These are phyloP conservation scores for Neofusicoccum sp. DNA, from an alignment of 2,329 filamentous ascomycete genomes.

Conservation along the genomic window DNA sequence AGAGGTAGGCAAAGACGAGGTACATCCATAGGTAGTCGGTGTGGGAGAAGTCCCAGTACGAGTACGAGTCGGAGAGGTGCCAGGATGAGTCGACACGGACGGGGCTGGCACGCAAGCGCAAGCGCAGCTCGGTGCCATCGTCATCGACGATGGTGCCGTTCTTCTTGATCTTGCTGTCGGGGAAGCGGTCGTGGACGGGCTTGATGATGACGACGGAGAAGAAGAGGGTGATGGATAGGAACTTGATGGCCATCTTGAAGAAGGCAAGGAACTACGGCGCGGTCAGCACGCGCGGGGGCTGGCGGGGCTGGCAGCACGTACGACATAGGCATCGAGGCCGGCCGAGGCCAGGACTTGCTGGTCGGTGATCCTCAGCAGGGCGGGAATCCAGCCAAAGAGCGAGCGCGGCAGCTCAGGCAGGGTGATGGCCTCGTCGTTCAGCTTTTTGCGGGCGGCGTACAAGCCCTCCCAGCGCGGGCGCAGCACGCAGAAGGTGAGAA, in stretches of 20 bases:
- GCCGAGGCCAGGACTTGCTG: constrained; percentile 88
- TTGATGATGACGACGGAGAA: constrained; percentile 80
- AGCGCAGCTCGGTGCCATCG: constrained; percentile 8
- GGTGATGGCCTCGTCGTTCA: constrained; percentile 63
- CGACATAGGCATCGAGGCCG: constrained; percentile 92
- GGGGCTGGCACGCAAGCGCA: not conserved
- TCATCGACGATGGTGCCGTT: constrained; percentile 23
- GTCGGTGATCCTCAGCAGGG: constrained; percentile 81
- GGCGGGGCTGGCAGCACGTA: constrained; percentile 44
- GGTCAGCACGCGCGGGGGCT: not conserved
- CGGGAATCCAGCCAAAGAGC: constrained; percentile 91
- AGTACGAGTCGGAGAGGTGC: constrained; percentile 16
- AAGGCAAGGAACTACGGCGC: constrained; percentile 75
- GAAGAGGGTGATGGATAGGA: constrained; percentile 77
- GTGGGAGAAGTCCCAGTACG: constrained; percentile 36
- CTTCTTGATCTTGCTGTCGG: constrained; percentile 34
- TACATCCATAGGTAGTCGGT: constrained; percentile 85
- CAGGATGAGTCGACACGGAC: not conserved
- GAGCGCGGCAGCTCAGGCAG: constrained; percentile 81
- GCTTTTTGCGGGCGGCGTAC: constrained; percentile 85
- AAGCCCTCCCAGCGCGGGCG: constrained; percentile 89
- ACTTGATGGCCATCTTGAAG: constrained; percentile 91
- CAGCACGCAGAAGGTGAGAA: constrained; percentile 77
- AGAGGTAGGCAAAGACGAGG: constrained; percentile 91
- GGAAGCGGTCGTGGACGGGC: constrained; percentile 78